phyloP scores from a whole-genome alignment of 2,329 filamentous ascomycete genomes.

The Bipolaris sorokiniana region DNA sequence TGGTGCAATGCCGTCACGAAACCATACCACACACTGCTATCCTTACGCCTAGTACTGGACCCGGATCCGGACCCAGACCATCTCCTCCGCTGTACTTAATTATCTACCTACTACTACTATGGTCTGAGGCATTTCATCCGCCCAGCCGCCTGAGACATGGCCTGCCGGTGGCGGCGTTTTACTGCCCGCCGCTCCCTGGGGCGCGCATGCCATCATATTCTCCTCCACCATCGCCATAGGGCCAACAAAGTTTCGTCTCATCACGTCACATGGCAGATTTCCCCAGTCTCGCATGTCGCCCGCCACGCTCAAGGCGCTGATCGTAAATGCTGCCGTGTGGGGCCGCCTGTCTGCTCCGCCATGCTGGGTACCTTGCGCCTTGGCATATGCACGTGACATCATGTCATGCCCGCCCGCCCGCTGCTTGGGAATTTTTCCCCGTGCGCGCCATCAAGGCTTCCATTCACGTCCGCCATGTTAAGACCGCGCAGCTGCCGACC shows the following conservation, averaged over 20 bases:
- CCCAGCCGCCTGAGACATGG: not conserved
- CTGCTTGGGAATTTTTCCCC: slow-evolving; percentile 18
- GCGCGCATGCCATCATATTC: not conserved
- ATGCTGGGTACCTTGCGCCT: not conserved
- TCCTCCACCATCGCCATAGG: no score
- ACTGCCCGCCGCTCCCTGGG: not conserved
- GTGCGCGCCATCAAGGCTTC: slow-evolving; percentile 1
- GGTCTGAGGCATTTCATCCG: not conserved
- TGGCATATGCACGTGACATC: slow-evolving; percentile 8
- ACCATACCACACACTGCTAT: no score
- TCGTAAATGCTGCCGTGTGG: slow-evolving; percentile 10
- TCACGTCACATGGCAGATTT: not conserved
- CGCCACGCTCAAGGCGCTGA: slow-evolving; percentile 7
- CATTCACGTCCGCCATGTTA: slow-evolving; percentile 36
- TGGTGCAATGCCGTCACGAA: not conserved
- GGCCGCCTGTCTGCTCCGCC: slow-evolving; percentile 12
- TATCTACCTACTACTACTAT: no score
- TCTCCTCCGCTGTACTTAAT: no score
- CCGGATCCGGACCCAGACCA: no score
- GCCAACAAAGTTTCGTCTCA: no score
- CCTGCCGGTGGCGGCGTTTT: not conserved
- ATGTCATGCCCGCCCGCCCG: slow-evolving; percentile 15
- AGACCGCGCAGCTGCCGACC: slow-evolving; percentile 38
- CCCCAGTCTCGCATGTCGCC: not conserved
- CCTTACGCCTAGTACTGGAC: no score